Evolutionary conservation across 208 protist species (phyloP), one percentile per base, ranked within the genome.

Genomic region (Leishmania mexicana): DNA sequence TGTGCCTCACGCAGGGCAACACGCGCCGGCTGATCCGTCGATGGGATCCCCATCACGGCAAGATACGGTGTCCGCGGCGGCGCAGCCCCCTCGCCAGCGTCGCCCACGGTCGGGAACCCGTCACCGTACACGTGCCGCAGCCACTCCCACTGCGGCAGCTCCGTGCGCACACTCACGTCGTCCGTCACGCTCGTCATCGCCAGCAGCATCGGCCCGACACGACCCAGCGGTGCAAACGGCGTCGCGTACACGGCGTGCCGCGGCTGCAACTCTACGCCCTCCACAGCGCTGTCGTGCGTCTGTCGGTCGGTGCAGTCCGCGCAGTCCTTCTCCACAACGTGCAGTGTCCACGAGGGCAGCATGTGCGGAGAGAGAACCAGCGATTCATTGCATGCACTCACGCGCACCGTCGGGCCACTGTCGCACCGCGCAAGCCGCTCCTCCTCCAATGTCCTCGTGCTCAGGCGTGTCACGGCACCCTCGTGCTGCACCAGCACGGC

Each of bases 41-140:
- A 88, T 1, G 86, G 90, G 60, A 91, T 90, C 24, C 89, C 89
- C 28, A 91, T 40, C 78, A 87, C 90, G 11, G 85, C 78, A 0
- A 90, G 68, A 51, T 84, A 82, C 10, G 58, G 42, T n/a, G 79
- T 73, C 40, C 68, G 45, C 3, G 62, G 47, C 81, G 42, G 38
- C 75, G 76, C 21, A 7, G 68, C 40, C 2, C 10, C 21, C 75
- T 68, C 75, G 15, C 1, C 60, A 15, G 6, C 31, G 57, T 4
- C 28, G 6, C 38, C 58, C 35, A 17, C 53, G 13, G 40, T 68
- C 53, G 53, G 75, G 45, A 76, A 76, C n/a, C 49, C 51, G 1
- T 31, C n/a, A 8, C 72, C 72, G 75, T 78, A 68, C 75, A 68
- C 75, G 40, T 68, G 54, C 60, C 75, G 53, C 53, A 85, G 15